A percentile compares a stretch with the other conserved stretches of the same genome.
Evolutionary conservation across 257 asterid genomes (phyloP).

Genomic region (Nicotiana tomentosiformis): DNA sequence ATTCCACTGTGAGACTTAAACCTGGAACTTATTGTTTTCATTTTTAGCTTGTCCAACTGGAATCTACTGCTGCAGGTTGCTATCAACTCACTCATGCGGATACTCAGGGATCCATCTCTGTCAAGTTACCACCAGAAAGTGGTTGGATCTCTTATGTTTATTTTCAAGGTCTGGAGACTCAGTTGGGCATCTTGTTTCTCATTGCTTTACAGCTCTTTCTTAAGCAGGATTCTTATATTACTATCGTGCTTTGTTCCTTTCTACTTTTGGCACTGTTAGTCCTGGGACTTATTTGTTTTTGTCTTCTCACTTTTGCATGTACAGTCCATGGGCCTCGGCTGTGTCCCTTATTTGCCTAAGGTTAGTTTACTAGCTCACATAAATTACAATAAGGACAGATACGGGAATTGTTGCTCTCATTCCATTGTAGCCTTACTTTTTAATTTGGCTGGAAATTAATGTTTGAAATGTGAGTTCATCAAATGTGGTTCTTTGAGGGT

Average conservation of each 20-base stretch:
- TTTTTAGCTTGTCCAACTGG: constrained; percentile 4
- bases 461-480: neutral
- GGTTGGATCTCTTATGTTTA: constrained; percentile 96
- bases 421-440: neutral
- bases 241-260: neutral
- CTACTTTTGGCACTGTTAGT: constrained; percentile 10
- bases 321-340: constrained; percentile 97
- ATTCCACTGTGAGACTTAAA: constrained; percentile 73
- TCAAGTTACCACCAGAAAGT: constrained; percentile 96
- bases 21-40: constrained; percentile 15
- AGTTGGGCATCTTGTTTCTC: neutral
- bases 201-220: neutral
- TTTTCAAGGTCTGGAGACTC: constrained; percentile 68
- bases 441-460: neutral
- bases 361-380: constrained; percentile 41
- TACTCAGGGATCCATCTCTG: constrained; percentile 94
- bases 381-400: neutral
- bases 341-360: constrained; percentile 98
- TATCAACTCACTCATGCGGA: constrained; percentile 91
- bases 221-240: neutral
- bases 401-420: neutral
- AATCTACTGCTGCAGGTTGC: constrained; percentile 66
- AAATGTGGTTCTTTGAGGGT: neutral
- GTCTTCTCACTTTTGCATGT: constrained; percentile 19
- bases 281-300: constrained; percentile 8